Base-by-base conservation (phyloP, 2,329 filamentous ascomycete genomes). In the Pseudogymnoascus sp. region DNA sequence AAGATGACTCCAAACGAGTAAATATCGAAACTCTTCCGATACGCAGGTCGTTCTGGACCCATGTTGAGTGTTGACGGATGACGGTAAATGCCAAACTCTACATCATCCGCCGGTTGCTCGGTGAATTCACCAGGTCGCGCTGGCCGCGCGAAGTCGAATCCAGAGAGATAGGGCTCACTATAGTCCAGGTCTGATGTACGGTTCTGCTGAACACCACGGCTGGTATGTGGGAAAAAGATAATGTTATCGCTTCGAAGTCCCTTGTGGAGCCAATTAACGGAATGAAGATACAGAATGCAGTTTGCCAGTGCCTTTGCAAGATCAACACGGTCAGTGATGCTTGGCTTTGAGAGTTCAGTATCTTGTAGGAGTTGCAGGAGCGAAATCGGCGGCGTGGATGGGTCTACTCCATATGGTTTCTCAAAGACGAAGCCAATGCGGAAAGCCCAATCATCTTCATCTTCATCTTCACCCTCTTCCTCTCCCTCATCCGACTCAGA, bases 201-300 rank as follows among this genome's bases (percentile, higher is more conserved):
- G 10, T 64, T 63, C 48, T 31, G 14, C 25, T 54, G 25, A 19
- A 31, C 48, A 54, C 48, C 14, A 13, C 13, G n/a, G n/a, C 4
- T 4, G 19, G 21, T 66, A 28, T 69, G 66, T 34, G 73, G 73
- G 69, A 83, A 83, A 71, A 85, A 83, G 10, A 85, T 70, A 31
- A 85, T 76, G 68, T 83, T 84, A 63, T 81, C 75, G 64, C 78
- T 80, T 11, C 82, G 79, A 4, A 85, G 75, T n/a, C 81, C 81
- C 68, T 85, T 85, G 74, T 85, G 83, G 5, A 85, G 75, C 82
- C 82, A 85, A 65, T 83, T 79, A 1, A 83, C 81, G 2, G 80
- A 77, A 68, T 85, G 82, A 0, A 85, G 76, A 63, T 83, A 82
- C 57, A 85, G 73, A 2, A 86, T 71, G 16, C 79, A 84, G 68